Percentiles rank a stretch among this genome's conserved stretches.
phyloP scores from a whole-genome alignment of 2,329 filamentous ascomycete genomes.

The Cryphonectria naterciae region DNA sequence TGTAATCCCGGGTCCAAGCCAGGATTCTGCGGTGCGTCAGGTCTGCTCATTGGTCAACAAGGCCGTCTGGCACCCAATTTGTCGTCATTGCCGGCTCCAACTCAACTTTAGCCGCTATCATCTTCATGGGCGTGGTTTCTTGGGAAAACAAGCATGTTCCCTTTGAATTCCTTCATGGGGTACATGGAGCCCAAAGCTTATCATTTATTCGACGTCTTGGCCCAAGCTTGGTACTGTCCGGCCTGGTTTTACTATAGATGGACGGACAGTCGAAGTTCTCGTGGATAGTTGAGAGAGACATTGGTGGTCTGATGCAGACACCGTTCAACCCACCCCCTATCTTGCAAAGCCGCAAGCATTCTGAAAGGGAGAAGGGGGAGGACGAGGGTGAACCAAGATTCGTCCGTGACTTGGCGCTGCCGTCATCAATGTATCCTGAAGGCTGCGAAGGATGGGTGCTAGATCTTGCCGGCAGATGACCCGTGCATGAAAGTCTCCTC shows the following conservation, averaged over 20 bases:
- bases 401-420: not conserved
- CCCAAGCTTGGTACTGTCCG: slow-evolving; percentile 7
- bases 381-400: not conserved
- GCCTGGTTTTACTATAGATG: not conserved
- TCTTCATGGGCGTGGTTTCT: not conserved
- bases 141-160: not conserved
- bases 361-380: no score
- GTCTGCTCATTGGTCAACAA: not conserved
- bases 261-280: slow-evolving; percentile 30
- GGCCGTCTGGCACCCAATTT: slow-evolving; percentile 9
- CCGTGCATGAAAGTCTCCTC: not conserved
- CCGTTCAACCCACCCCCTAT: not conserved
- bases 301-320: not conserved
- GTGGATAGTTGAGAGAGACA: slow-evolving; percentile 2
- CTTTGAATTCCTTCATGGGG: not conserved
- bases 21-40: not conserved
- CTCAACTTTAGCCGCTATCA: slow-evolving; percentile 15
- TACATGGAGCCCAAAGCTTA: slow-evolving; percentile 12
- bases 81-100: slow-evolving; percentile 23
- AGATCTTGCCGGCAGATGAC: slow-evolving; percentile 8
- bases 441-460: not conserved
- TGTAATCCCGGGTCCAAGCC: not conserved
- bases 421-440: slow-evolving; percentile 5
- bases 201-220: slow-evolving; percentile 1
- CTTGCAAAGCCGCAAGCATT: not conserved